phyloP scores from a whole-genome alignment of 768 basidiomycete genomes.

The Hemileccinum impolitum region DNA sequence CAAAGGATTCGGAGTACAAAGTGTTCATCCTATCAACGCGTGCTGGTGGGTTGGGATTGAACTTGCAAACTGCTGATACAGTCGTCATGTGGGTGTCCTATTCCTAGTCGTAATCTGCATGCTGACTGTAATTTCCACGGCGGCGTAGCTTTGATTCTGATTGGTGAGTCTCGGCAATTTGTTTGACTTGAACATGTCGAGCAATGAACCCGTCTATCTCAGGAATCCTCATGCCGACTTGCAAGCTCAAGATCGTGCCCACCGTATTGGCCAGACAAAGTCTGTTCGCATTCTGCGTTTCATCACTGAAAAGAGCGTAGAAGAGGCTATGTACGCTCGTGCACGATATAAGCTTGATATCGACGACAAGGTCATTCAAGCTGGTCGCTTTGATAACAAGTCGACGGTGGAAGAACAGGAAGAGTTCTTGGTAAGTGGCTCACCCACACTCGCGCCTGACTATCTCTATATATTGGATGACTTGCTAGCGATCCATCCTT shows the following conservation, averaged over 20 bases:
- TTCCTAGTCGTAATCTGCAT: neutral
- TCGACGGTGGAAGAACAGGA: slow-evolving; percentile 98
- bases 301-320: slow-evolving; percentile 97
- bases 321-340: slow-evolving; percentile 95
- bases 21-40: slow-evolving; percentile 94
- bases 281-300: slow-evolving; percentile 95
- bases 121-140: slow-evolving; percentile 6
- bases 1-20: slow-evolving; percentile 80
- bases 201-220: slow-evolving; percentile 4
- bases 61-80: slow-evolving; percentile 94
- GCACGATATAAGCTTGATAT: slow-evolving; percentile 96
- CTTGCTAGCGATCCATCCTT: slow-evolving; percentile 74
- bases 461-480: slow-evolving; percentile 1
- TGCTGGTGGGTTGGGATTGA: slow-evolving; percentile 91
- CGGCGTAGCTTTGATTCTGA: slow-evolving; percentile 69
- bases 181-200: neutral
- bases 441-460: neutral
- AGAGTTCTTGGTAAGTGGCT: slow-evolving; percentile 71
- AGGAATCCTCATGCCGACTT: slow-evolving; percentile 99
- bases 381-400: slow-evolving; percentile 98
- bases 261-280: slow-evolving; percentile 99
- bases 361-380: slow-evolving; percentile 99
- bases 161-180: slow-evolving; percentile 39
- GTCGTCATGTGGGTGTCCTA: slow-evolving; percentile 76
- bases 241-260: slow-evolving; percentile 98